phyloP scores from a whole-genome alignment of 192 early-diverging fungal genomes.

The Backusella circina region DNA sequence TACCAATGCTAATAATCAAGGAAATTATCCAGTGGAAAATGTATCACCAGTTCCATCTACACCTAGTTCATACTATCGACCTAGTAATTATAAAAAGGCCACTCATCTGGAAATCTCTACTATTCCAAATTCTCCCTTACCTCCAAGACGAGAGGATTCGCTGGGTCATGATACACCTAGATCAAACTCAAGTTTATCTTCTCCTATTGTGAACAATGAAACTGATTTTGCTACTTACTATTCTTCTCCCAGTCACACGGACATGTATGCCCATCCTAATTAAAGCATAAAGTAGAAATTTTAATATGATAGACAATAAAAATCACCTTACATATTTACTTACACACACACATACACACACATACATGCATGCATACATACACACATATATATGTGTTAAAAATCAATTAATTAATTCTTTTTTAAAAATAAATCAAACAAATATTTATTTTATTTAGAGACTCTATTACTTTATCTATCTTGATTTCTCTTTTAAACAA shows the following conservation, averaged over 20 bases:
- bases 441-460: neutral
- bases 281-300: neutral
- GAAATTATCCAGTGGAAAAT: neutral
- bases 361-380: neutral
- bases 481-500: neutral
- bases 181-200: neutral
- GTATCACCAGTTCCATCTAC: neutral
- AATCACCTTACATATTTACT: neutral
- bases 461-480: neutral
- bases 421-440: neutral
- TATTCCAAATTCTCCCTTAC: neutral
- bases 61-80: neutral
- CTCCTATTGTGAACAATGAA: neutral
- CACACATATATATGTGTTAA: no score
- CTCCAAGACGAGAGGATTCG: neutral
- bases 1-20: neutral
- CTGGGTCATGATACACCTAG: neutral
- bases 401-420: neutral
- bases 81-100: neutral
- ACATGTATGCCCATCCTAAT: neutral
- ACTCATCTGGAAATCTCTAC: neutral
- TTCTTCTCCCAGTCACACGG: neutral
- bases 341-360: neutral
- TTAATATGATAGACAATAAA: neutral
- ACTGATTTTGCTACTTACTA: neutral